Evolutionary conservation across 2,329 filamentous ascomycete genomes (phyloP).

Genomic region (Apiospora kogelbergensis): DNA sequence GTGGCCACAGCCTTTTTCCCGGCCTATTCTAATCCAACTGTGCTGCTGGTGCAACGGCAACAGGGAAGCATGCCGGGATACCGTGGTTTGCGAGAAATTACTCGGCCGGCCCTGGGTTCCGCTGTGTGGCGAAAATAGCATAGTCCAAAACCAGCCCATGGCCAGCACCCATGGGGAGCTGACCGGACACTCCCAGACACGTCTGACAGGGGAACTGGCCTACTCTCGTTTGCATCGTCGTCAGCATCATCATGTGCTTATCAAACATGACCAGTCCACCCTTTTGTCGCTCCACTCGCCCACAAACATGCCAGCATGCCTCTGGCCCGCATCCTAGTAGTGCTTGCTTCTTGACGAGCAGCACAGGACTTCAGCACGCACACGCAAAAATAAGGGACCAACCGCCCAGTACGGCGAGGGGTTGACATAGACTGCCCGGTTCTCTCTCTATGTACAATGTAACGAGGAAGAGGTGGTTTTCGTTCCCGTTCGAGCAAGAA

Average conservation of each 20-base stretch:
- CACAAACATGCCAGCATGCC: not conserved
- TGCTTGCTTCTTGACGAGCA: not conserved
- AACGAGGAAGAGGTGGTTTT: not conserved
- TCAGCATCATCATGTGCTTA: not conserved
- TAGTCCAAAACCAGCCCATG: not conserved
- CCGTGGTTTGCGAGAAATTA: slow-evolving; percentile 4
- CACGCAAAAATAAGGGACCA: not conserved
- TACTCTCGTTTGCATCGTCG: not conserved
- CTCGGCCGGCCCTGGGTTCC: slow-evolving; percentile 3
- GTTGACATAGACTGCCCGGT: not conserved
- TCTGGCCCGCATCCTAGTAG: not conserved
- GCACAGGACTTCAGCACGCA: not conserved
- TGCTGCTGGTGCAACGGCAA: not conserved
- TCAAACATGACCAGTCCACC: not conserved
- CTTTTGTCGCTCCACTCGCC: not conserved
- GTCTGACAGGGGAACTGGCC: not conserved
- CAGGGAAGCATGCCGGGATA: slow-evolving; percentile 3
- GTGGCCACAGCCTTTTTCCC: not conserved
- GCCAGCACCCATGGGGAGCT: not conserved
- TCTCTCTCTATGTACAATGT: not conserved
- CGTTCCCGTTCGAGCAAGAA: not conserved
- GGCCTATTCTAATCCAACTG: not conserved
- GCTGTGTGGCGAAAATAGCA: not conserved
- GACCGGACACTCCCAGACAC: not conserved
- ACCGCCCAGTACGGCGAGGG: not conserved